Evolutionary conservation across 768 basidiomycete species (phyloP).

Genomic region (Tubosaeta brunneosetosa): DNA sequence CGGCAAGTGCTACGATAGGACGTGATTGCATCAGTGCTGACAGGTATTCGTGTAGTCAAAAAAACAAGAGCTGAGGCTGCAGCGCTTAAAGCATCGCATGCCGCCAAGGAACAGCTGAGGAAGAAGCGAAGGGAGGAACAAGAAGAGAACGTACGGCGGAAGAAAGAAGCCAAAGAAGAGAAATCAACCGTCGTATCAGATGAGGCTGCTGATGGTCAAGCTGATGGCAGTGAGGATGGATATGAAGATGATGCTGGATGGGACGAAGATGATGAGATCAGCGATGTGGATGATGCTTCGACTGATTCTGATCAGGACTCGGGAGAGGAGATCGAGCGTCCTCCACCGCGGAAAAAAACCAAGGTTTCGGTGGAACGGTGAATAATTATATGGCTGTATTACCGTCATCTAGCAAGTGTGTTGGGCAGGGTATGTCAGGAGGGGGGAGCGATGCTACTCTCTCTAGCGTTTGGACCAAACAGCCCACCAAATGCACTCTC

Average conservation of each 20-base stretch:
- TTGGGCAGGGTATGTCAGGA: constrained; percentile 1
- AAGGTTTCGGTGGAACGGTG: constrained; percentile 48
- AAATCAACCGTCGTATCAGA: constrained; percentile 22
- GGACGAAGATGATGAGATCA: constrained; percentile 64
- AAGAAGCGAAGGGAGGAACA: constrained; percentile 85
- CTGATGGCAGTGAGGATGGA: constrained; percentile 37
- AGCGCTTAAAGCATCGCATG: constrained; percentile 67
- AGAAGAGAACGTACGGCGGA: constrained; percentile 83
- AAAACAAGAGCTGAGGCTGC: constrained; percentile 77
- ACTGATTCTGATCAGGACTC: constrained; percentile 38
- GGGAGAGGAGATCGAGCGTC: constrained; percentile 44
- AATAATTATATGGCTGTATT: constrained; percentile 10
- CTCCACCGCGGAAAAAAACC: constrained; percentile 49
- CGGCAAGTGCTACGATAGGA: constrained; percentile 48
- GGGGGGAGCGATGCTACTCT: constrained; percentile 16
- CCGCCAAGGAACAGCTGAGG: constrained; percentile 68
- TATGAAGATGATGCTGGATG: constrained; percentile 37
- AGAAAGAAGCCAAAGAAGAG: constrained; percentile 48
- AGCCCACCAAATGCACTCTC: constrained; percentile 48
- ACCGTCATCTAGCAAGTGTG: constrained; percentile 1
- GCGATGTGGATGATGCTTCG: constrained; percentile 46
- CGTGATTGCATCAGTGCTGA: constrained; percentile 1
- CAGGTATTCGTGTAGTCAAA: constrained; percentile 56
- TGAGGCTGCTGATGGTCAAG: constrained; percentile 36
- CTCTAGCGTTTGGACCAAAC: constrained; percentile 20